Evolutionary conservation across 2,329 filamentous ascomycete genomes (phyloP), one percentile per base, ranked within the genome.

Genomic region (Aureobasidium pullulans): DNA sequence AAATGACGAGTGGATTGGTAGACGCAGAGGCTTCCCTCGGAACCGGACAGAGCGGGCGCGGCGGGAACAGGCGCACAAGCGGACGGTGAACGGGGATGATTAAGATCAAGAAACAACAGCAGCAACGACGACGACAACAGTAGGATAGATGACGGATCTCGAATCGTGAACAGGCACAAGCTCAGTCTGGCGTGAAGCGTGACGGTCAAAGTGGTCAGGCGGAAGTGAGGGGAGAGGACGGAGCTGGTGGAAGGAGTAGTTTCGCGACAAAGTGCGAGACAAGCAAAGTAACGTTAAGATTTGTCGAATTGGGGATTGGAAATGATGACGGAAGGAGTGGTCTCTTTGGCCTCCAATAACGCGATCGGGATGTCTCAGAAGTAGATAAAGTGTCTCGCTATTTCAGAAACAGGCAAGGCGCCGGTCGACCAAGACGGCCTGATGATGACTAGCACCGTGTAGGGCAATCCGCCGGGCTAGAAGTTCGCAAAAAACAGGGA

Each of bases 331-430:
- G 54, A 47, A 40, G 39, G 23, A 23, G 23, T 23, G 23, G 23
- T 23, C 23, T 23, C 23, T 23, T 16, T n/a, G 11, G 19, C 19
- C 29, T 47, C 32, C 43, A 57, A 57, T 57, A 57, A 57, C 43
- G 54, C 54, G 54, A 57, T 57, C 42, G 42, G 23, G 43, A 57
- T 57, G 54, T 57, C 54, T 57, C 54, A 57, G 54, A 39, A 32
- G 43, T 32, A 48, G 54, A 57, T 57, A 57, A 34, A 48, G 43
- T 57, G 54, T 57, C 54, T 57, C 43, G 54, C 54, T 40, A 57
- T 57, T 10, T 43, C 54, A 57, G 32, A 57, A 57, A 29, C 31
- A 48, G 54, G 43, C 42, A 57, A 47, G 31, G 52, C 52, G 43
- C 23, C 43, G 42, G 39, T 28, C 52, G 19, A 57, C 52, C 40